These are phyloP conservation scores for Saccharomyces paradoxus DNA, from an alignment of 805 yeast genomes.

Conservation along the genomic window DNA sequence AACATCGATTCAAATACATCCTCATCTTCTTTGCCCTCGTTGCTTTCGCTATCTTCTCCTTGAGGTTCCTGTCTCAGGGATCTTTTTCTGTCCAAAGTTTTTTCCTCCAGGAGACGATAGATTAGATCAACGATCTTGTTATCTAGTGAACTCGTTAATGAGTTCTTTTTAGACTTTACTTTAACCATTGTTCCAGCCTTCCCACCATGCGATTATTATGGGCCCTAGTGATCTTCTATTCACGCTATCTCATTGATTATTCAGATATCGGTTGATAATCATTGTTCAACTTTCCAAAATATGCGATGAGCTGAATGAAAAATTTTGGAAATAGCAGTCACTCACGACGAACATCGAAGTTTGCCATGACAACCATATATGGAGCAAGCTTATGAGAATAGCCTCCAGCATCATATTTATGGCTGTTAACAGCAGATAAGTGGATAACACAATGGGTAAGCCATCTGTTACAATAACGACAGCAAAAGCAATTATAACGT, in stretches of 20 bases:
- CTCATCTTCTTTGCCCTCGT: slow-evolving; percentile 15
- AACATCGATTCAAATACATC: slow-evolving; percentile 36
- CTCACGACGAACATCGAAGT: not conserved
- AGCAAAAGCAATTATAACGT: slow-evolving; percentile 15
- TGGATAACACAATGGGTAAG: not conserved
- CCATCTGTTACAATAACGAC: slow-evolving; percentile 3
- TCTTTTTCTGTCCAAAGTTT: slow-evolving; percentile 37
- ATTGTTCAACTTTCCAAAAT: not conserved
- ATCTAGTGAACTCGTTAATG: slow-evolving; percentile 37
- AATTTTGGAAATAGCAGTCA: not conserved
- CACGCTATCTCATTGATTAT: not conserved
- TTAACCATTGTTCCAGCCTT: slow-evolving; percentile 27
- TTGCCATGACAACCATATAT: not conserved
- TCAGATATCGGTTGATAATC: not conserved
- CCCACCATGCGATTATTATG: not conserved
- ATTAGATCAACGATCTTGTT: slow-evolving; percentile 49
- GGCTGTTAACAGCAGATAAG: not conserved
- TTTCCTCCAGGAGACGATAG: slow-evolving; percentile 51
- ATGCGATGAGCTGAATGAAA: not conserved
- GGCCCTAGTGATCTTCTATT: not conserved
- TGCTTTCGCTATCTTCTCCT: slow-evolving; percentile 8
- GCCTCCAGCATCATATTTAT: not conserved
- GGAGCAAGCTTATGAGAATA: not conserved
- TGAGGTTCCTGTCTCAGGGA: not conserved
- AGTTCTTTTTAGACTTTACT: slow-evolving; percentile 20